phyloP scores from a whole-genome alignment of 345 rosid species.

The Gossypium thurberi region DNA sequence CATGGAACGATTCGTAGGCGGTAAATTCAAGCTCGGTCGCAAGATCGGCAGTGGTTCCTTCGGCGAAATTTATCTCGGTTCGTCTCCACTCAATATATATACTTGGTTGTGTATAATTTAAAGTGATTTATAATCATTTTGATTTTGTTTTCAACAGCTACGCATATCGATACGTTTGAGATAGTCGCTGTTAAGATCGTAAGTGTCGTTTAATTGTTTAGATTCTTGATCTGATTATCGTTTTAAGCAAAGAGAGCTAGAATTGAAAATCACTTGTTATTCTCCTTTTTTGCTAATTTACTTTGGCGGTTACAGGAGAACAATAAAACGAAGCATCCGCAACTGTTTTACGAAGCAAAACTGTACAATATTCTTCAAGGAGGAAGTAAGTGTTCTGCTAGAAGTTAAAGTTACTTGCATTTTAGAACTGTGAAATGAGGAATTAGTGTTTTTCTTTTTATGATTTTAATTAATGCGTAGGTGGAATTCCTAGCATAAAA shows the following conservation, averaged over 20 bases:
- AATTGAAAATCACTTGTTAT: neutral
- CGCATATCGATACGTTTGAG: constrained; percentile 79
- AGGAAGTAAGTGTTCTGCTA: constrained; percentile 49
- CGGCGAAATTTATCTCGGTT: constrained; percentile 91
- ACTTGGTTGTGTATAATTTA: neutral
- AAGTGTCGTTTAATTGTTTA: constrained; percentile 28
- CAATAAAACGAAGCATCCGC: constrained; percentile 78
- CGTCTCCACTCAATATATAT: neutral
- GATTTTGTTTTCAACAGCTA: constrained; percentile 44
- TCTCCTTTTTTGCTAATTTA: neutral
- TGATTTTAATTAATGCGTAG: constrained; percentile 22
- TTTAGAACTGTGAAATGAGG: neutral
- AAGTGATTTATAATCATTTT: neutral
- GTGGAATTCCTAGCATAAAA: constrained; percentile 73
- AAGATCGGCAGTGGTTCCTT: constrained; percentile 96
- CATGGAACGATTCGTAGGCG: constrained; percentile 81
- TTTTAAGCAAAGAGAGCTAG: neutral
- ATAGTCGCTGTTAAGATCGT: constrained; percentile 94
- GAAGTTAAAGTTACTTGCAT: neutral
- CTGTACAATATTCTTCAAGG: constrained; percentile 76
- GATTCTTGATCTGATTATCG: constrained; percentile 5
- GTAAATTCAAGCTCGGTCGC: constrained; percentile 82
- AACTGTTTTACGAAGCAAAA: constrained; percentile 84
- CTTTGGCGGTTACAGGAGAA: constrained; percentile 49
- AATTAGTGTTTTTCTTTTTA: neutral